Conservation (phyloP, 768 basidiomycete genomes). For the Amanita rubescens region DNA sequence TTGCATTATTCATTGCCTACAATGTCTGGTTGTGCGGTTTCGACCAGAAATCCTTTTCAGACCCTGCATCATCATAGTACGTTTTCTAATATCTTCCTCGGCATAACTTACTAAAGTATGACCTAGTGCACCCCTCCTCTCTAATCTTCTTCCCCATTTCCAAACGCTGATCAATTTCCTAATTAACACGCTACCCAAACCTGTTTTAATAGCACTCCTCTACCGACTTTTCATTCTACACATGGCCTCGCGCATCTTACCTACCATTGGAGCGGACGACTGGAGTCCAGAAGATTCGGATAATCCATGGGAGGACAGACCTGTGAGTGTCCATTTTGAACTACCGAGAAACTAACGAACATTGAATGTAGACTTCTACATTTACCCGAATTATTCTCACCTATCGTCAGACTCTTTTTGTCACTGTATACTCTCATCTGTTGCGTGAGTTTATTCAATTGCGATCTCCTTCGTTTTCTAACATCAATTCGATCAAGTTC, state of each 20-base stretch:
- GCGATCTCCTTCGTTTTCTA: background rate
- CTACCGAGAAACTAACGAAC: slow-evolving; percentile 7
- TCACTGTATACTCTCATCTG: slow-evolving; percentile 83
- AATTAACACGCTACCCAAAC: slow-evolving; percentile 79
- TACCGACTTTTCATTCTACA: slow-evolving; percentile 81
- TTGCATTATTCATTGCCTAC: slow-evolving; percentile 84
- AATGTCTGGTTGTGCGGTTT: slow-evolving; percentile 88
- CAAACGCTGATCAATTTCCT: slow-evolving; percentile 76
- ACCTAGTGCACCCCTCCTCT: slow-evolving; percentile 61
- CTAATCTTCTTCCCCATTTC: slow-evolving; percentile 76
- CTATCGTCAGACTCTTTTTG: slow-evolving; percentile 78
- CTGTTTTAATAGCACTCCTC: slow-evolving; percentile 68
- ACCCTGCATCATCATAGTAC: slow-evolving; percentile 73
- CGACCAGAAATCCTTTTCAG: slow-evolving; percentile 64
- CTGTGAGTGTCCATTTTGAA: slow-evolving; percentile 35
- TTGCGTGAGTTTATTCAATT: slow-evolving; percentile 47
- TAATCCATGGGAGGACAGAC: slow-evolving; percentile 65
- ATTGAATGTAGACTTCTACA: slow-evolving; percentile 63
- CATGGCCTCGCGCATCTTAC: slow-evolving; percentile 73
- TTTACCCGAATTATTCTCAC: slow-evolving; percentile 69
- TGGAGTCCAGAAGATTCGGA: slow-evolving; percentile 68
- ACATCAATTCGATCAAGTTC: slow-evolving; percentile 35
- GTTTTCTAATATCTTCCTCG: slow-evolving; percentile 19
- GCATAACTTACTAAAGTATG: background rate
- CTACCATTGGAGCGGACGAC: slow-evolving; percentile 74